A percentile compares a stretch with the other conserved stretches of the same genome.
Evolutionary conservation across 1,284 basidiomycete species (phyloP).

Genomic region (Cutaneotrichosporon mucoides): DNA sequence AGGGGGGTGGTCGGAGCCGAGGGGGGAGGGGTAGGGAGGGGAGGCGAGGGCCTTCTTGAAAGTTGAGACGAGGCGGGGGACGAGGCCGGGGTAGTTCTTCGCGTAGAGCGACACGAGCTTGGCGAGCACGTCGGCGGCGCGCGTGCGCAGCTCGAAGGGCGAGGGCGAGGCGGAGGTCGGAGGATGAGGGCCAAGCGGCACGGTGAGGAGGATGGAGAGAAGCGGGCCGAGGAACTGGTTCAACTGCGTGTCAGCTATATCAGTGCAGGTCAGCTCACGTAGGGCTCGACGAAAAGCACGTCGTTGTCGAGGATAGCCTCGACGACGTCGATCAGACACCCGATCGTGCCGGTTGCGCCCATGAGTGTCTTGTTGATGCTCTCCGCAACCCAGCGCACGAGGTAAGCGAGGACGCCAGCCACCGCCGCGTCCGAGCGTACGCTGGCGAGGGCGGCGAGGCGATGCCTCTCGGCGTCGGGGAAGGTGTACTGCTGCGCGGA

Average conservation of each 20-base stretch:
- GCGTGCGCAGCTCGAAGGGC: conserved; percentile 60
- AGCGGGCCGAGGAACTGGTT: conserved; percentile 94
- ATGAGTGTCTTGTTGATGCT: conserved; percentile 60
- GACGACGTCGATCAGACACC: conserved; percentile 75
- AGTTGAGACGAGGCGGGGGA: conserved; percentile 73
- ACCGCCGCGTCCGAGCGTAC: conserved; percentile 85
- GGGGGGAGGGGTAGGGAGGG: conserved; percentile 40
- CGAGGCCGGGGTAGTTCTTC: conserved; percentile 53
- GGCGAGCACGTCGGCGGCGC: conserved; percentile 75
- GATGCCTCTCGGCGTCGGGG: conserved; percentile 54
- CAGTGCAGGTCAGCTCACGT: conserved; percentile 54
- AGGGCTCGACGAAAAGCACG: conserved; percentile 92
- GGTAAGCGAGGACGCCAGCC: conserved; percentile 88
- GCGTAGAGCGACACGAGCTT: conserved; percentile 57
- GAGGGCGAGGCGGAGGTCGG: conserved; percentile 27
- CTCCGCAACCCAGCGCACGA: conserved; percentile 91
- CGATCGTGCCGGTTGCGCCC: conserved; percentile 62
- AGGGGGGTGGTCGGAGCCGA: conserved; percentile 35
- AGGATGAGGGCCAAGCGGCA: conserved; percentile 57
- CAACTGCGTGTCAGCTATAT: conserved; percentile 58
- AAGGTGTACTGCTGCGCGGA: conserved; percentile 21
- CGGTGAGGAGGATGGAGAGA: conserved; percentile 83
- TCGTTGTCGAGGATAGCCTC: conserved; percentile 76
- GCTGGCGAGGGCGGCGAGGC: conserved; percentile 83
- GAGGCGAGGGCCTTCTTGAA: conserved; percentile 70